A percentile compares a stretch with the other conserved stretches of the same genome.
phyloP scores from a whole-genome alignment of 1,284 basidiomycete genomes.

The Agroathelia rolfsii region DNA sequence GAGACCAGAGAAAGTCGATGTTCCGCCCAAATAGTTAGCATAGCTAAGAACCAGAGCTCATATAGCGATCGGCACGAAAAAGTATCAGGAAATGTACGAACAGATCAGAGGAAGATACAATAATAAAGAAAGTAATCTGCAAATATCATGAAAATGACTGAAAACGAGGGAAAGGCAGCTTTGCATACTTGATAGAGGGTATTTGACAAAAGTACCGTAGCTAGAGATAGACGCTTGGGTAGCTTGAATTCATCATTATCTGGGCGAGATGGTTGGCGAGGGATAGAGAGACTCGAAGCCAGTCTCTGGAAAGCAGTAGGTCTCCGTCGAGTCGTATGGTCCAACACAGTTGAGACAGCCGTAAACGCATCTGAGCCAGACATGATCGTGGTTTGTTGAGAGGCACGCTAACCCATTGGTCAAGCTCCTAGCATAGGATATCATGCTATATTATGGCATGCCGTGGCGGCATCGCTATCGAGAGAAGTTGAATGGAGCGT shows the following conservation, averaged over 20 bases:
- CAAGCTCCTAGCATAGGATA: no score
- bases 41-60: constrained; percentile 66
- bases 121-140: constrained; percentile 60
- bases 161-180: neutral
- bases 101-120: constrained; percentile 54
- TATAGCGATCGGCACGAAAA: constrained; percentile 42
- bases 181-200: constrained; percentile 33
- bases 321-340: no score
- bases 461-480: no score
- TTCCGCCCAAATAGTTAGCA: constrained; percentile 52
- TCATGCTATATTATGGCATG: no score
- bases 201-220: constrained; percentile 34
- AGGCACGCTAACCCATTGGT: no score
- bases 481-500: no score
- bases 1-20: constrained; percentile 56
- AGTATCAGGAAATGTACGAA: constrained; percentile 58
- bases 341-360: no score
- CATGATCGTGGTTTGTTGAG: no score
- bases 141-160: constrained; percentile 2
- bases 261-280: no score
- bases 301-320: no score
- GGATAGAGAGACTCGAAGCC: no score
- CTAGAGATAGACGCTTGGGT: constrained; percentile 32
- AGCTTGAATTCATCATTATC: constrained; percentile 42
- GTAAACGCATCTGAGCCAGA: no score